Conservation (phyloP, 371 early-diverging fungal genomes). For the Aphelidium insulamus region DNA sequence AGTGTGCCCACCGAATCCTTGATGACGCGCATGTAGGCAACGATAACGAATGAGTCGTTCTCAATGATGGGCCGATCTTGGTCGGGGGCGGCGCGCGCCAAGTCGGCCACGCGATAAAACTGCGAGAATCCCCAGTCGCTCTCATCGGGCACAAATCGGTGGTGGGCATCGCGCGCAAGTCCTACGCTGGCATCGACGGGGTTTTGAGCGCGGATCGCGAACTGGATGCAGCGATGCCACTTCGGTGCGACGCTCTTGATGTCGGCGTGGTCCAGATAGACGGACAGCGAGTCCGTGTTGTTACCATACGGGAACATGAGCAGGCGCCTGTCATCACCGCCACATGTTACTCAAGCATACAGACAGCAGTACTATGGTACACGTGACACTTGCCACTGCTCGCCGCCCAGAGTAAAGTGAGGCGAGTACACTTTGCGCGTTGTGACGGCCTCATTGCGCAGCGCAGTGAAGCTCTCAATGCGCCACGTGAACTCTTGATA, state of each 20-base stretch:
- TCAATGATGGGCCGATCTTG: conserved; percentile 34
- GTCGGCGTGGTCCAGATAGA: conserved; percentile 65
- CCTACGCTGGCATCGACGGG: conserved; percentile 36
- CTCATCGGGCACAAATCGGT: conserved; percentile 61
- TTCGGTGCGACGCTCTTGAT: conserved; percentile 21
- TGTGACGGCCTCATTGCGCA: conserved; percentile 8
- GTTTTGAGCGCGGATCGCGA: conserved; percentile 57
- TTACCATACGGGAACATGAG: conserved; percentile 83
- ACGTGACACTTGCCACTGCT: neutral
- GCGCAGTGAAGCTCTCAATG: conserved; percentile 13
- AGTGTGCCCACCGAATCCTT: conserved; percentile 75
- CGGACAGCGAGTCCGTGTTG: conserved; percentile 39
- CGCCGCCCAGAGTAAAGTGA: neutral
- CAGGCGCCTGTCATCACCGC: conserved; percentile 32
- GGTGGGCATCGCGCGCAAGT: conserved; percentile 28
- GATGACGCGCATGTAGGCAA: conserved; percentile 52
- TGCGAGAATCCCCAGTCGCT: conserved; percentile 89
- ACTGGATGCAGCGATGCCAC: conserved; percentile 79
- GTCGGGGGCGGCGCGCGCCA: conserved; percentile 17
- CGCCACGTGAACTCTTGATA: conserved; percentile 13
- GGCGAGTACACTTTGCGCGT: conserved; percentile 7
- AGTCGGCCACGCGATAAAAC: conserved; percentile 30
- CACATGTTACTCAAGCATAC: neutral
- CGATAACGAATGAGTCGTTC: conserved; percentile 36
- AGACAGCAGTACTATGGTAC: neutral